Conservation (phyloP, 2,329 filamentous ascomycete species). For the Aspergillus puulaauensis region DNA sequence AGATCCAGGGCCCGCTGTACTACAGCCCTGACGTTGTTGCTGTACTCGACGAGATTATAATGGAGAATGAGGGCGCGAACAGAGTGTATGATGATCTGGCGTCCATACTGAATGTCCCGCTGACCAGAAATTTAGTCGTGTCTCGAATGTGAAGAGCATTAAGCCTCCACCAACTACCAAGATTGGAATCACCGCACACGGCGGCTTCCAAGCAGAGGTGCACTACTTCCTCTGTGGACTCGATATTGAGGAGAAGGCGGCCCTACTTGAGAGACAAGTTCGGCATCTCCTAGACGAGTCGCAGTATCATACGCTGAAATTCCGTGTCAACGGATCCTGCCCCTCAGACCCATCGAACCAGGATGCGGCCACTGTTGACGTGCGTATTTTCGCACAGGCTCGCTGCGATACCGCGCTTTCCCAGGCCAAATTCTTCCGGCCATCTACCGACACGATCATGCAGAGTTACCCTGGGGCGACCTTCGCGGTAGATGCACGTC, state of each 20-base stretch:
- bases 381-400: constrained; percentile 44
- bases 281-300: constrained; percentile 30
- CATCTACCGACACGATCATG: constrained; percentile 26
- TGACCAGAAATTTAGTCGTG: not conserved
- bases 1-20: constrained; percentile 48
- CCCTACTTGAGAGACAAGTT: constrained; percentile 36
- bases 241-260: constrained; percentile 40
- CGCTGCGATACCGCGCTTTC: constrained; percentile 25
- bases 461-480: constrained; percentile 27
- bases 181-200: constrained; percentile 40
- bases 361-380: constrained; percentile 24
- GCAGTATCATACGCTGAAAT: constrained; percentile 16
- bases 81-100: constrained; percentile 22
- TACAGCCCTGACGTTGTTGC: constrained; percentile 52
- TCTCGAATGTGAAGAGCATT: constrained; percentile 37
- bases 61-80: constrained; percentile 34
- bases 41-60: constrained; percentile 31
- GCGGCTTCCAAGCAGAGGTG: constrained; percentile 42
- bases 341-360: constrained; percentile 29
- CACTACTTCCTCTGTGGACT: constrained; percentile 40
- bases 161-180: constrained; percentile 47
- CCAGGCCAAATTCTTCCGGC: constrained; percentile 21
- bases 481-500: constrained; percentile 16
- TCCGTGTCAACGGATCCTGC: constrained; percentile 15
- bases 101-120: too few relatives aligned